Percentiles rank a stretch among this genome's conserved stretches.
Evolutionary conservation across 345 rosid species (phyloP).

Genomic region (Laguncularia racemosa): DNA sequence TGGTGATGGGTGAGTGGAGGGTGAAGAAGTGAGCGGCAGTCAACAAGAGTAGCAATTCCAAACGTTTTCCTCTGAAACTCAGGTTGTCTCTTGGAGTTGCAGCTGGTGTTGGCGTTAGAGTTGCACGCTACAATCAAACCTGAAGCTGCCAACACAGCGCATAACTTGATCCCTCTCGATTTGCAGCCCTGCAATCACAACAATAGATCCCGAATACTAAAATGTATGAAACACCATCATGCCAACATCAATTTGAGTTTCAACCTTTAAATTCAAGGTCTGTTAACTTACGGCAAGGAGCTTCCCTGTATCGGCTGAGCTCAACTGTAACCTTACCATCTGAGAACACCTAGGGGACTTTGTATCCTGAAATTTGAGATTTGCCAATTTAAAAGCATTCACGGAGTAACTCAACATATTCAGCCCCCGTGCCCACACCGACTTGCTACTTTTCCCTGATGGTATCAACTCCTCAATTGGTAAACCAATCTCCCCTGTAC

Average conservation of each 20-base stretch:
- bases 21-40: constrained; percentile 53
- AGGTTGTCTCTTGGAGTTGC: background rate
- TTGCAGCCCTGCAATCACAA: constrained; percentile 40
- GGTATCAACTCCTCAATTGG: constrained; percentile 37
- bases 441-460: constrained; percentile 22
- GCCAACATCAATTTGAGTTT: background rate
- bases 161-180: constrained; percentile 51
- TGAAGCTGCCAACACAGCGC: constrained; percentile 53
- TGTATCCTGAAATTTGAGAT: constrained; percentile 29
- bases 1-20: constrained; percentile 38
- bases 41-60: constrained; percentile 48
- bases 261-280: background rate
- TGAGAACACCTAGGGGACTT: constrained; percentile 28
- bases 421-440: constrained; percentile 31
- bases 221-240: background rate
- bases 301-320: constrained; percentile 18
- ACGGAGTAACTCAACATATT: constrained; percentile 37
- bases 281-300: constrained; percentile 21
- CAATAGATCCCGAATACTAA: too few species aligned
- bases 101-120: constrained; percentile 13
- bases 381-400: constrained; percentile 24
- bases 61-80: constrained; percentile 34
- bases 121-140: constrained; percentile 52
- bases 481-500: constrained; percentile 17
- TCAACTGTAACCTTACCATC: constrained; percentile 30